phyloP scores from a whole-genome alignment of 768 basidiomycete species.

The Lactarius hatsudake region DNA sequence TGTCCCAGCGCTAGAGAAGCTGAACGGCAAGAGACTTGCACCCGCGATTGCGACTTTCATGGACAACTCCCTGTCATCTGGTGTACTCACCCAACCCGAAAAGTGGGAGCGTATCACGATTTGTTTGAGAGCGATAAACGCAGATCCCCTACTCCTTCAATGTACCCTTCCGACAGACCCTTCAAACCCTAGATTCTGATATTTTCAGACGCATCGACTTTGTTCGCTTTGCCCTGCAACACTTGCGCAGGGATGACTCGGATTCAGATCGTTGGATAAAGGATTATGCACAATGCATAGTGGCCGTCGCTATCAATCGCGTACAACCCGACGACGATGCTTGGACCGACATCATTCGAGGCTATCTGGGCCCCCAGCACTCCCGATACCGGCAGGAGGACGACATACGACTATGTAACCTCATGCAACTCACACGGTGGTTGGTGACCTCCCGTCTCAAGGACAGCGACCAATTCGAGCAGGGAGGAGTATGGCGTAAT shows the following conservation, averaged over 20 bases:
- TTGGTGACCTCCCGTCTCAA: background rate
- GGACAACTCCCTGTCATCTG: background rate
- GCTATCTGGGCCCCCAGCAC: background rate
- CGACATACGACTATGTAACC: background rate
- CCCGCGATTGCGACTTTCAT: background rate
- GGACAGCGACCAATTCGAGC: slow-evolving; percentile 1
- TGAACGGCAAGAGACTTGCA: background rate
- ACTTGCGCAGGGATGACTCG: background rate
- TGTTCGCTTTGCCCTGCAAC: background rate
- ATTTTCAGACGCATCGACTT: background rate
- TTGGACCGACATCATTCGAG: slow-evolving; percentile 3
- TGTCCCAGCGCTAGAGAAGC: background rate
- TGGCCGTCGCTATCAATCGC: slow-evolving; percentile 8
- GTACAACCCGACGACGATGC: background rate
- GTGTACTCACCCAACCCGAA: background rate
- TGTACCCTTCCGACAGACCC: background rate
- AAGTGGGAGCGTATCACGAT: background rate
- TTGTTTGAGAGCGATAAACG: background rate
- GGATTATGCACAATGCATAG: slow-evolving; percentile 10
- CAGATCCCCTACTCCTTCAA: background rate
- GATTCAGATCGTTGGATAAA: background rate
- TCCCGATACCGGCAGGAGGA: background rate
- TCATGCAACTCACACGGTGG: background rate
- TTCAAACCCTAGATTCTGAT: background rate
- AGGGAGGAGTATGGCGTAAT: background rate